phyloP scores from a whole-genome alignment of 306 rosid genomes.

The apple (Malus domestica) region ASM211411v1 NC_041795.1:5954501-5955000 shows the following conservation, averaged over 20 bases:
- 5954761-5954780: conserved; percentile 47
- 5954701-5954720: neutral
- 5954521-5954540: too few relatives aligned
- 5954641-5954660: neutral
- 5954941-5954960: neutral
- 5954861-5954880: conserved; percentile 22
- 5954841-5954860: conserved; percentile 52
- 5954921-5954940: neutral
- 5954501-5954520: neutral
- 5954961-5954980: neutral
- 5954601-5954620: neutral
- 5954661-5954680: neutral
- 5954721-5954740: conserved; percentile 39
- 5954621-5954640: neutral
- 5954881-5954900: neutral
- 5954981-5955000: neutral
- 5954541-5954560: neutral
- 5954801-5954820: conserved; percentile 56
- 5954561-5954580: neutral
- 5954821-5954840: conserved; percentile 39
- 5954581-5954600: neutral
- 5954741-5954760: conserved; percentile 70
- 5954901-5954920: neutral
- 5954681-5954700: neutral
- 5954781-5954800: conserved; percentile 52